Evolutionary conservation across 1,284 basidiomycete genomes (phyloP).

Genomic region (Fistulina hepatica): DNA sequence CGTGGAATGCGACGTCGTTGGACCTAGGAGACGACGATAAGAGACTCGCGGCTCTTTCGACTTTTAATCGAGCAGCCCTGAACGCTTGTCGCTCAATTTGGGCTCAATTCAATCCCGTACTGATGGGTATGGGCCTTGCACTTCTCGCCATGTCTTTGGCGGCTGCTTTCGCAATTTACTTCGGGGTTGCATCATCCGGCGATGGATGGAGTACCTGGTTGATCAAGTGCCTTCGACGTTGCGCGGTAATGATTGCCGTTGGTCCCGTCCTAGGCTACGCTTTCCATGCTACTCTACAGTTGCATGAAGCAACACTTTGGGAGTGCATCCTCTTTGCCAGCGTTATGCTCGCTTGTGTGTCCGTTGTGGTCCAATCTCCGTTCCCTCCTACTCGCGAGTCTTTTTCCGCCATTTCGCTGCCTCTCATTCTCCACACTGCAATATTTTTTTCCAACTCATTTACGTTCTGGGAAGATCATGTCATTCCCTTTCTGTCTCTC

Average conservation of each 20-base stretch:
- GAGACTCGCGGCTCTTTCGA: conserved; percentile 30
- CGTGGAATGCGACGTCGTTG: conserved; percentile 32
- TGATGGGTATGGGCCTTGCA: conserved; percentile 62
- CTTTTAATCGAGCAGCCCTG: conserved; percentile 59
- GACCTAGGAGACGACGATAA: conserved; percentile 19
- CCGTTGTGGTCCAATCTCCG: not conserved
- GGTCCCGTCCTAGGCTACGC: conserved; percentile 27
- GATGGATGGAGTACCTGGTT: conserved; percentile 35
- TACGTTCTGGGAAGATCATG: conserved; percentile 90
- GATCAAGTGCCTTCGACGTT: conserved; percentile 20
- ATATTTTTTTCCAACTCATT: conserved; percentile 89
- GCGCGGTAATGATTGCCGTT: no score
- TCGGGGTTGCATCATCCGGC: conserved; percentile 27
- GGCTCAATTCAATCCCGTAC: conserved; percentile 83
- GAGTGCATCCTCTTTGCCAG: conserved; percentile 19
- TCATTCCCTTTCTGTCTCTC: conserved; percentile 65
- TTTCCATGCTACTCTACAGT: not conserved
- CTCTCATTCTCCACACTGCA: conserved; percentile 39
- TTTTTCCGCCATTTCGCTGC: conserved; percentile 23
- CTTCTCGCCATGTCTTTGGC: conserved; percentile 38
- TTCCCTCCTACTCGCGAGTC: no score
- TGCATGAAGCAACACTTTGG: not conserved
- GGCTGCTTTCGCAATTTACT: conserved; percentile 40
- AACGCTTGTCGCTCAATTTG: conserved; percentile 74
- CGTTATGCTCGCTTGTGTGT: conserved; percentile 9